Percentiles rank a stretch among this genome's conserved stretches.
phyloP scores from a whole-genome alignment of 108 stramenopile species.

The Mediolabrus comicus region DNA sequence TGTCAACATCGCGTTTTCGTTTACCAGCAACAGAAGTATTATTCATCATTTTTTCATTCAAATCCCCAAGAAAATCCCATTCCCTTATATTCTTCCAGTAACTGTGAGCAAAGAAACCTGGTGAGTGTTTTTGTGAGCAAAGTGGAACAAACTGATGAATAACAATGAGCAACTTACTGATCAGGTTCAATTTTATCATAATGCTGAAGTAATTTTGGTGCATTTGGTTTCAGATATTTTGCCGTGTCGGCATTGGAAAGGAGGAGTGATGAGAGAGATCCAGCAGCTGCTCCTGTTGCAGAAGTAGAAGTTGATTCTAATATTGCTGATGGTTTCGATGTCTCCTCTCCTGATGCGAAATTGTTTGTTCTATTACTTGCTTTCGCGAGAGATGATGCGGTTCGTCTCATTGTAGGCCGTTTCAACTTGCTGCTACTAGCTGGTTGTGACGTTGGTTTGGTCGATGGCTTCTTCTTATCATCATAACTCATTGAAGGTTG shows the following conservation, averaged over 20 bases:
- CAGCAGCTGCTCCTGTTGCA: background rate
- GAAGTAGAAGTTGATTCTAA: background rate
- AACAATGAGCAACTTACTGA: background rate
- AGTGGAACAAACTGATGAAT: background rate
- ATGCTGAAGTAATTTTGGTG: slow-evolving; percentile 37
- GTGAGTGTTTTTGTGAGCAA: background rate
- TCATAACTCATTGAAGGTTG: background rate
- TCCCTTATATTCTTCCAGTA: slow-evolving; percentile 80
- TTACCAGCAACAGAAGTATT: background rate
- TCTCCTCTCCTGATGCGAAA: background rate
- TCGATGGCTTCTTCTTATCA: background rate
- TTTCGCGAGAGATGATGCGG: background rate
- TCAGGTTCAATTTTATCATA: slow-evolving; percentile 35
- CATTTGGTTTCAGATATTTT: slow-evolving; percentile 33
- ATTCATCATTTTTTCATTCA: slow-evolving; percentile 34
- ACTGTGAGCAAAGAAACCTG: background rate
- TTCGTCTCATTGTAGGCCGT: slow-evolving; percentile 17
- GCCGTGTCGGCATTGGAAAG: slow-evolving; percentile 34
- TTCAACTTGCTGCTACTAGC: background rate
- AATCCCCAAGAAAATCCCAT: slow-evolving; percentile 78
- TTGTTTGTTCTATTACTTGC: background rate
- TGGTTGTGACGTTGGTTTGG: background rate
- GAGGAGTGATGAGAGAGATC: slow-evolving; percentile 32
- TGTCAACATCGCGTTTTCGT: background rate
- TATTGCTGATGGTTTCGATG: background rate